phyloP scores from a whole-genome alignment of 192 early-diverging fungal genomes.

The Coemansia sp. region DNA sequence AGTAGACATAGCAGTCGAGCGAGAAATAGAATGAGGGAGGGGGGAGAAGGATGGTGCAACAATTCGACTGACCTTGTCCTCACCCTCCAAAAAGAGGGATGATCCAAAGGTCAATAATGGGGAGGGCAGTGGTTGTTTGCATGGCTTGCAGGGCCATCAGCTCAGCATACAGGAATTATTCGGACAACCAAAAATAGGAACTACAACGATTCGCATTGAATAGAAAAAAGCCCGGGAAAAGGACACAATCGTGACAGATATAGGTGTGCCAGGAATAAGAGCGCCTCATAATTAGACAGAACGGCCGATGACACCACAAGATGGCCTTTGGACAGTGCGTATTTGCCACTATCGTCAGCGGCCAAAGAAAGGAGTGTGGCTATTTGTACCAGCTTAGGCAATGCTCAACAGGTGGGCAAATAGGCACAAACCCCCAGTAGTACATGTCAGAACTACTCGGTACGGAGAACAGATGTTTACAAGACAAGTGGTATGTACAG shows the following conservation, averaged over 20 bases:
- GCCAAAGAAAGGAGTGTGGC: background rate
- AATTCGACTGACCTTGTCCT: background rate
- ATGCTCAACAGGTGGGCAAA: background rate
- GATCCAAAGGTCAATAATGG: background rate
- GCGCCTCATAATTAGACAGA: conserved; percentile 16
- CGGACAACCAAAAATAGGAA: background rate
- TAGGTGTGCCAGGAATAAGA: too few species aligned
- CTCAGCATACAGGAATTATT: conserved; percentile 2
- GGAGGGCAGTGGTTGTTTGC: background rate
- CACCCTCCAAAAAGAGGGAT: background rate
- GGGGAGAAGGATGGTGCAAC: background rate
- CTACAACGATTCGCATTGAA: too few species aligned
- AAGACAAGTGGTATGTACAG: background rate
- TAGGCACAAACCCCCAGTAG: background rate
- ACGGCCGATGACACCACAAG: too few species aligned
- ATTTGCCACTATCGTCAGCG: conserved; percentile 3
- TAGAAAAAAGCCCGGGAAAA: too few species aligned
- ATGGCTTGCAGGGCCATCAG: conserved; percentile 6
- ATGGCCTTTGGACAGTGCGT: too few species aligned
- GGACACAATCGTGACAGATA: too few species aligned
- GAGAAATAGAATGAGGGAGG: background rate
- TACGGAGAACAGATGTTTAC: too few species aligned
- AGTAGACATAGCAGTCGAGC: too few species aligned
- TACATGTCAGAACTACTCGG: background rate
- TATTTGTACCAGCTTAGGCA: too few species aligned